Evolutionary conservation across 225 moss, liverwort and hornwort genomes (phyloP).

Genomic region (Antitrichia curtipendula): DNA sequence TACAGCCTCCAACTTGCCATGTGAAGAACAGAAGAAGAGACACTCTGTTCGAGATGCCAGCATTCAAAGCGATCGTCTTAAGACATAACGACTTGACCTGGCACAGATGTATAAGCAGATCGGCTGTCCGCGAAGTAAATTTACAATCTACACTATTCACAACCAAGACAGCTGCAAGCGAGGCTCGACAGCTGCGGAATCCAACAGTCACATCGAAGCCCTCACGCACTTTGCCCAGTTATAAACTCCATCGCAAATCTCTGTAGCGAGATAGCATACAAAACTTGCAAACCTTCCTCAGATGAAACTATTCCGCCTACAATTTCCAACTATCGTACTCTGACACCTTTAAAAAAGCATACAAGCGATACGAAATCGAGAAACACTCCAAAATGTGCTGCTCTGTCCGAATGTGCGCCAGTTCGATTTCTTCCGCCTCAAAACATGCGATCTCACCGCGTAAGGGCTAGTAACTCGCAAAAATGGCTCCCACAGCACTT

Average conservation of each 20-base stretch:
- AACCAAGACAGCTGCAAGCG: conserved; percentile 50
- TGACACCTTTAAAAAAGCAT: neutral
- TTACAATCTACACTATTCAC: conserved; percentile 39
- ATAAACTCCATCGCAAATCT: conserved; percentile 9
- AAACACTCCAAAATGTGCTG: neutral
- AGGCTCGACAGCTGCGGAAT: conserved; percentile 48
- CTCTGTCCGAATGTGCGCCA: neutral
- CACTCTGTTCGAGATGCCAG: neutral
- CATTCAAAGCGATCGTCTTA: neutral
- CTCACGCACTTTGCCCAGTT: conserved; percentile 9
- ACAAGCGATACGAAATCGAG: neutral
- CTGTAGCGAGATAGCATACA: neutral
- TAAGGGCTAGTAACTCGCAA: neutral
- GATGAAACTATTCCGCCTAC: neutral
- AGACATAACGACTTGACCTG: neutral
- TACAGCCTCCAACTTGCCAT: conserved; percentile 1
- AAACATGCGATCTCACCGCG: neutral
- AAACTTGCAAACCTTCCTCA: neutral
- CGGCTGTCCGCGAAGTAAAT: neutral
- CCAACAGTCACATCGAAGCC: conserved; percentile 37
- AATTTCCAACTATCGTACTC: neutral
- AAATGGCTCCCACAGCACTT: neutral
- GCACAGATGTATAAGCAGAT: neutral
- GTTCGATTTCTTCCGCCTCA: neutral
- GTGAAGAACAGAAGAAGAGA: neutral